phyloP scores from a whole-genome alignment of 306 rosid genomes.

The Cucumis cinereus region DNA sequence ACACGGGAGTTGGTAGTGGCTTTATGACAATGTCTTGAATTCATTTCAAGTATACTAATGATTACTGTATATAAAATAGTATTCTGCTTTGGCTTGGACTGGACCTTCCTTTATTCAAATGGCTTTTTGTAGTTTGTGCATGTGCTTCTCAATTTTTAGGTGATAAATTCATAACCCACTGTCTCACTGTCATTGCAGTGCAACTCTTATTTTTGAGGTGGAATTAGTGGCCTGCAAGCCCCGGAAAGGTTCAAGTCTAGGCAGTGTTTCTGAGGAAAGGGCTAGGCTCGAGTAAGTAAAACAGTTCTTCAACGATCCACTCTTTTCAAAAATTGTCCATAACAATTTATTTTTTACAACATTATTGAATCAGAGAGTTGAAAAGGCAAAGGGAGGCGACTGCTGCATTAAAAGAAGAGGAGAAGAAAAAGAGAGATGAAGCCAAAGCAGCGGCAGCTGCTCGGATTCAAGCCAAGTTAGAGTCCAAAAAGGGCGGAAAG shows the following conservation, averaged over 20 bases:
- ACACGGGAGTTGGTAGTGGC: not conserved
- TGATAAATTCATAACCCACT: not conserved
- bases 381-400: constrained; percentile 90
- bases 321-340: not conserved
- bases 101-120: not conserved
- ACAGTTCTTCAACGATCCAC: not conserved
- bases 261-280: constrained; percentile 88
- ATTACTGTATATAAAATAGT: not conserved
- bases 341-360: not conserved
- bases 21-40: not conserved
- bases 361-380: constrained; percentile 44
- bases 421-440: constrained; percentile 76
- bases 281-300: constrained; percentile 83
- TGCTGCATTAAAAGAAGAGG: constrained; percentile 80
- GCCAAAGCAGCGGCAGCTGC: constrained; percentile 92
- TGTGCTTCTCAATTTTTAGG: not conserved
- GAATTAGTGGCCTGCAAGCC: constrained; percentile 87
- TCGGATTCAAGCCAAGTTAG: constrained; percentile 88
- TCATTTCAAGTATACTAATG: not conserved
- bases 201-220: constrained; percentile 83
- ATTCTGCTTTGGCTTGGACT: not conserved
- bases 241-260: constrained; percentile 75
- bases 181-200: constrained; percentile 34
- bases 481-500: constrained; percentile 82
- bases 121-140: not conserved